Conservation (phyloP, 2,329 filamentous ascomycete species). For the Ceratocystis ficicola region DNA sequence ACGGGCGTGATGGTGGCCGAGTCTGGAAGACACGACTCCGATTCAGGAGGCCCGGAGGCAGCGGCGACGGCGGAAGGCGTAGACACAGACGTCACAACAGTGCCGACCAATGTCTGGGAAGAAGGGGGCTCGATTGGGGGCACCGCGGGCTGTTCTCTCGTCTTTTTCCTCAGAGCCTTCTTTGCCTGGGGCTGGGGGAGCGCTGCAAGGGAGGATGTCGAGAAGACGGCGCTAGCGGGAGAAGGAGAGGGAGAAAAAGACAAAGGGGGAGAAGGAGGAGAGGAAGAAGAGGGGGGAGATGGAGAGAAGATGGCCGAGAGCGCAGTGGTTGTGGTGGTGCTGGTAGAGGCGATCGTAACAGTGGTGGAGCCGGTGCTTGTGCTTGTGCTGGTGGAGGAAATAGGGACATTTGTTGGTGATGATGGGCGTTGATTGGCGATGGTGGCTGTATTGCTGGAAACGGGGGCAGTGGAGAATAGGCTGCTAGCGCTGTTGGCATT, state of each 20-base stretch:
- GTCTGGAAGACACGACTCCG: slow-evolving; percentile 31
- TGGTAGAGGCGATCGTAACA: not conserved
- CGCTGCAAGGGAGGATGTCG: slow-evolving; percentile 8
- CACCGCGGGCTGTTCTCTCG: not conserved
- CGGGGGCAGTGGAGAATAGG: no score
- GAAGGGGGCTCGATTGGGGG: not conserved
- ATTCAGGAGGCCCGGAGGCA: not conserved
- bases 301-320: not conserved
- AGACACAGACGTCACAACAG: not conserved
- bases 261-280: not conserved
- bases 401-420: slow-evolving; percentile 3
- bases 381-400: slow-evolving; percentile 1
- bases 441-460: not conserved
- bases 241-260: not conserved
- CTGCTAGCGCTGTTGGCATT: not conserved
- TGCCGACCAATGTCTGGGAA: not conserved
- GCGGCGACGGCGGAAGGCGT: not conserved
- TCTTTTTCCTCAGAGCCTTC: not conserved
- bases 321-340: not conserved
- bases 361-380: not conserved
- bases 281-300: not conserved
- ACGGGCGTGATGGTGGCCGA: slow-evolving; percentile 30
- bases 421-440: slow-evolving; percentile 1
- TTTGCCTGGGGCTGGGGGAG: not conserved
- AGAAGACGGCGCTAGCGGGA: slow-evolving; percentile 1